Evolutionary conservation across 179 eudicot species (phyloP).

Genomic region (Actinidia arguta): DNA sequence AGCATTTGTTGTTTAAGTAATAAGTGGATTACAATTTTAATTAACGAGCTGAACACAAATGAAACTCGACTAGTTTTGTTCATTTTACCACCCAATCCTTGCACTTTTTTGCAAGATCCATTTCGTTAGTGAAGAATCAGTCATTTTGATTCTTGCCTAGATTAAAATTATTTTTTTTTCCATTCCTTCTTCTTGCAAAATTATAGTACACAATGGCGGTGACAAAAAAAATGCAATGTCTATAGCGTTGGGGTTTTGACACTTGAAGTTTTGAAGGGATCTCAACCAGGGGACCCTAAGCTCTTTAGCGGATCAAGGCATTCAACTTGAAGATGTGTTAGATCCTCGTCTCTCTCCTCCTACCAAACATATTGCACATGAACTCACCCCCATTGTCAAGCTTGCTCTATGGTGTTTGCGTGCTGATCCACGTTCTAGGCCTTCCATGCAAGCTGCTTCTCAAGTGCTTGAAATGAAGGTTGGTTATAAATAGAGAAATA

Average conservation of each 20-base stretch:
- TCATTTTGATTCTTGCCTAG: no score
- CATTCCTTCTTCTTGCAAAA: neutral
- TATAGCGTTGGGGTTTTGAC: neutral
- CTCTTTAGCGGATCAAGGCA: neutral
- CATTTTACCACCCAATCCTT: no score
- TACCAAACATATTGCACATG: neutral
- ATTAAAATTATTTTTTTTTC: no score
- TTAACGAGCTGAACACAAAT: no score
- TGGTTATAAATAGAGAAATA: neutral
- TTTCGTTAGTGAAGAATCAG: no score
- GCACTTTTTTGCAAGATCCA: no score
- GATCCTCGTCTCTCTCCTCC: constrained; percentile 15
- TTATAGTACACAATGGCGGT: neutral
- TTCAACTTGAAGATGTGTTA: constrained; percentile 4
- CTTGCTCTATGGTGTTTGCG: constrained; percentile 7
- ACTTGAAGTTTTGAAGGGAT: neutral
- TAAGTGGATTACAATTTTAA: no score
- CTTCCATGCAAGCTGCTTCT: constrained; percentile 14
- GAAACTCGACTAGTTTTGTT: no score
- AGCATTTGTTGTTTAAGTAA: no score
- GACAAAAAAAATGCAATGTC: neutral
- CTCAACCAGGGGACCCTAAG: neutral
- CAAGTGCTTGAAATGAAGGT: neutral
- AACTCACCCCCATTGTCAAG: neutral
- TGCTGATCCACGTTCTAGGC: constrained; percentile 1